Evolutionary conservation across 306 rosid species (phyloP), one percentile per base, ranked within the genome.

Genomic region (Erythrophleum fordii): DNA sequence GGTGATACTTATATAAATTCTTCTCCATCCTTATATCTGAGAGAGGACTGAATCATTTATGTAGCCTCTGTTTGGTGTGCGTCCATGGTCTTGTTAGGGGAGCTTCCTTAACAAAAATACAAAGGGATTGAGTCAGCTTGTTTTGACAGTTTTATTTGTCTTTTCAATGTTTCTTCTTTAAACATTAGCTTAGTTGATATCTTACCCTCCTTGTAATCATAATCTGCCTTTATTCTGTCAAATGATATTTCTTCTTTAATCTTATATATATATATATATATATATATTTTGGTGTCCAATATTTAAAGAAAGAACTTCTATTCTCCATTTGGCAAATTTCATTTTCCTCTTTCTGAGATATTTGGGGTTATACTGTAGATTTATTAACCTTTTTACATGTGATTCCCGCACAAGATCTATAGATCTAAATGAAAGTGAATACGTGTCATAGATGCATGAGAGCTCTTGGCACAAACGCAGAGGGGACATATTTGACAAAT

Each of bases 351-450:
- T 12, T 46, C 51, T 13, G 18, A 11, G 18, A 52, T 52, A 52
- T 5, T 52, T 52, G 59, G 25, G 25, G 5, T 51, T 48, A n/a
- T n/a, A n/a, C n/a, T n/a, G n/a, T n/a, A n/a, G n/a, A n/a, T n/a
- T n/a, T n/a, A n/a, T n/a, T n/a, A n/a, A n/a, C n/a, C n/a, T n/a
- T n/a, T n/a, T n/a, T 16, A 17, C 55, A 48, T 48, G 55, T 20
- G 7, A 48, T 7, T 4, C 55, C 14, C 20, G 0, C 3, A 52
- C 25, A 52, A 52, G 7, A n/a, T 6, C 59, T n/a, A n/a, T 7
- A 52, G 59, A 52, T 52, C 23, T 52, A 52, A 41, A 48, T 48
- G 23, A 60, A 69, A 69, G 52, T 64, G 77, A 34, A 82, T 60
- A 60, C 41, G n/a, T 39, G 60, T 45, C 22, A 68, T n/a, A 56